Percentiles rank a stretch among this genome's conserved stretches.
Conservation (phyloP, 768 basidiomycete genomes). For the Kwoniella sp. region DNA sequence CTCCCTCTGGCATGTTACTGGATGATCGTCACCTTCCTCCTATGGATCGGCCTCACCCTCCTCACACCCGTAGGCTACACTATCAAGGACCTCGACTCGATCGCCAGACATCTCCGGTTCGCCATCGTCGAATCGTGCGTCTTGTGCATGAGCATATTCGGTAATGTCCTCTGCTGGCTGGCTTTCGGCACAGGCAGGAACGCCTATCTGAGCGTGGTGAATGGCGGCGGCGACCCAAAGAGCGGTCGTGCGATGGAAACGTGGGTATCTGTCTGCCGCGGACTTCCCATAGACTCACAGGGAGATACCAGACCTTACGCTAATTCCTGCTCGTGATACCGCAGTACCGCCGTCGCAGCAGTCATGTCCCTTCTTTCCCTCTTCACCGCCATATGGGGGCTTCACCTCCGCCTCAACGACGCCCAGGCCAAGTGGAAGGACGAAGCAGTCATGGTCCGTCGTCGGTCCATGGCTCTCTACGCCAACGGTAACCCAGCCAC, state of each 20-base stretch:
- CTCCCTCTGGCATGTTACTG: conserved; percentile 49
- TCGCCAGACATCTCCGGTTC: conserved; percentile 45
- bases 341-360: conserved; percentile 37
- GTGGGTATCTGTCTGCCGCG: conserved; percentile 20
- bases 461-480: conserved; percentile 32
- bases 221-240: conserved; percentile 26
- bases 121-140: conserved; percentile 45
- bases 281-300: background rate
- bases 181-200: conserved; percentile 38
- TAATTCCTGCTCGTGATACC: background rate
- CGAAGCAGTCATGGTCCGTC: conserved; percentile 41
- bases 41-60: conserved; percentile 41
- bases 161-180: conserved; percentile 46
- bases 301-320: background rate
- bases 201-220: conserved; percentile 32
- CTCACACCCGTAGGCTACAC: conserved; percentile 36
- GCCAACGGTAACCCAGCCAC: background rate
- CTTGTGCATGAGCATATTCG: conserved; percentile 46
- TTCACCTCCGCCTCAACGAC: conserved; percentile 34
- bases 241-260: conserved; percentile 47
- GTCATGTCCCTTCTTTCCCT: conserved; percentile 39
- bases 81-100: conserved; percentile 42
- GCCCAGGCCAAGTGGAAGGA: conserved; percentile 38
- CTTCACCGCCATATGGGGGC: conserved; percentile 35
- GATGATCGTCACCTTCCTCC: conserved; percentile 41